Percentiles rank a stretch among this genome's conserved stretches.
Evolutionary conservation across 352 stramenopile species (phyloP).

Genomic region (Globisporangium cylindrosporum): DNA sequence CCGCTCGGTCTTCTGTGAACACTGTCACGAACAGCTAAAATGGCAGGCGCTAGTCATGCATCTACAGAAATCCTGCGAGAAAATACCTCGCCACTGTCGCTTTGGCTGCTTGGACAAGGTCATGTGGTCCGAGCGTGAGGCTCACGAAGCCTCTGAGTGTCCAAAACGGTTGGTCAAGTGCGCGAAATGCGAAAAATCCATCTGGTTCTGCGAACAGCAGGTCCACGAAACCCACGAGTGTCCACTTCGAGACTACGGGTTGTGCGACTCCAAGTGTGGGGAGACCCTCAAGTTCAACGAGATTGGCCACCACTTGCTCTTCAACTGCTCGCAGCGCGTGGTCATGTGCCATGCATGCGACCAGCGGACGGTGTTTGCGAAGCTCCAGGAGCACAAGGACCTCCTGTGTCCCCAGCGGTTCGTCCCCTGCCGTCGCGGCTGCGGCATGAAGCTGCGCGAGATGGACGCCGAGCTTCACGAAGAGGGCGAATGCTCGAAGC

Average conservation of each 20-base stretch:
- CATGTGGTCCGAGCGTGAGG: conserved; percentile 16
- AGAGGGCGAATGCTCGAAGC: conserved; percentile 36
- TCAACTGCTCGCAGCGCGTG: conserved; percentile 42
- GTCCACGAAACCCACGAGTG: conserved; percentile 46
- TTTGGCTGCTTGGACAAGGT: conserved; percentile 41
- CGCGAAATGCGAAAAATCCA: conserved; percentile 31
- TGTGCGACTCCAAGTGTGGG: conserved; percentile 49
- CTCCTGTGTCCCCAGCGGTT: conserved; percentile 48
- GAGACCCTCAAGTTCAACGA: conserved; percentile 45
- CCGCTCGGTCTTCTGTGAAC: conserved; percentile 45
- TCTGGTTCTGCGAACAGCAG: conserved; percentile 49
- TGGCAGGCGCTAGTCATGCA: conserved; percentile 32
- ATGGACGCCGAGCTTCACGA: conserved; percentile 44
- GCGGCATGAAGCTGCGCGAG: conserved; percentile 39
- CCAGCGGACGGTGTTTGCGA: conserved; percentile 27
- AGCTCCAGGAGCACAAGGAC: conserved; percentile 40
- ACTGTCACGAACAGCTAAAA: conserved; percentile 40
- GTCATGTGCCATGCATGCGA: conserved; percentile 55
- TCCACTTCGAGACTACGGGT: conserved; percentile 42
- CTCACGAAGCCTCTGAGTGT: conserved; percentile 45
- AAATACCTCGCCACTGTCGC: conserved; percentile 43
- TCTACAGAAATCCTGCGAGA: conserved; percentile 31
- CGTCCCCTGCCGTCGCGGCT: conserved; percentile 57
- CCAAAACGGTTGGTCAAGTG: conserved; percentile 69
- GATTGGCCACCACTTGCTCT: conserved; percentile 53